Percentiles rank a stretch among this genome's conserved stretches.
Evolutionary conservation across 106 monocot genomes (phyloP).

Genomic region (Acanthochlamys bracteata): DNA sequence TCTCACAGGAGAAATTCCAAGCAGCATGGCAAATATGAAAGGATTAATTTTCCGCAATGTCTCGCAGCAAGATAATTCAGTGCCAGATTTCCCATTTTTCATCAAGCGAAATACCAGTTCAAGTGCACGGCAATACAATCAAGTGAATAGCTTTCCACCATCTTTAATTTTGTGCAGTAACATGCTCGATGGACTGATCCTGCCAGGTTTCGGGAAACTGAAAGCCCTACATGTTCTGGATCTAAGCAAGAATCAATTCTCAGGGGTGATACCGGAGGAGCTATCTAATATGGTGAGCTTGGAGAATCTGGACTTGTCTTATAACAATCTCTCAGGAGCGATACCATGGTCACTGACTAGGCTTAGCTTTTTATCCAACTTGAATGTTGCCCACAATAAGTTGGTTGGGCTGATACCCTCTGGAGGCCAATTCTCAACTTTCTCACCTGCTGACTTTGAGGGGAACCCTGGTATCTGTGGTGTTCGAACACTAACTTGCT

Average conservation of each 20-base stretch:
- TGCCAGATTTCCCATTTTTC: conserved; percentile 22
- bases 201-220: conserved; percentile 26
- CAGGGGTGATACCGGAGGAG: conserved; percentile 35
- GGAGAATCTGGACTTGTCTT: conserved; percentile 35
- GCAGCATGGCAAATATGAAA: conserved; percentile 22
- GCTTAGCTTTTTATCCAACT: conserved; percentile 32
- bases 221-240: conserved; percentile 28
- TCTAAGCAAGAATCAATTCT: conserved; percentile 29
- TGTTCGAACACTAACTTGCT: conserved; percentile 16
- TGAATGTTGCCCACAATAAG: conserved; percentile 41
- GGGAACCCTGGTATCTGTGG: conserved; percentile 28
- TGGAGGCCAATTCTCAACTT: conserved; percentile 42
- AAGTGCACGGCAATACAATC: conserved; percentile 27
- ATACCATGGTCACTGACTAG: conserved; percentile 28
- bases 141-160: conserved; percentile 24
- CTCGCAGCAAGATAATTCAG: not conserved
- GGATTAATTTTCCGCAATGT: conserved; percentile 10
- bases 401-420: conserved; percentile 27
- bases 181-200: conserved; percentile 20
- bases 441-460: conserved; percentile 16
- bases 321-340: conserved; percentile 37
- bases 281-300: conserved; percentile 36
- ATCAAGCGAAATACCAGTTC: conserved; percentile 16
- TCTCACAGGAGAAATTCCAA: conserved; percentile 34
- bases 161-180: conserved; percentile 31